Evolutionary conservation across 2,329 filamentous ascomycete species (phyloP), one percentile per base, ranked within the genome.

Genomic region (Neonectria punicea): DNA sequence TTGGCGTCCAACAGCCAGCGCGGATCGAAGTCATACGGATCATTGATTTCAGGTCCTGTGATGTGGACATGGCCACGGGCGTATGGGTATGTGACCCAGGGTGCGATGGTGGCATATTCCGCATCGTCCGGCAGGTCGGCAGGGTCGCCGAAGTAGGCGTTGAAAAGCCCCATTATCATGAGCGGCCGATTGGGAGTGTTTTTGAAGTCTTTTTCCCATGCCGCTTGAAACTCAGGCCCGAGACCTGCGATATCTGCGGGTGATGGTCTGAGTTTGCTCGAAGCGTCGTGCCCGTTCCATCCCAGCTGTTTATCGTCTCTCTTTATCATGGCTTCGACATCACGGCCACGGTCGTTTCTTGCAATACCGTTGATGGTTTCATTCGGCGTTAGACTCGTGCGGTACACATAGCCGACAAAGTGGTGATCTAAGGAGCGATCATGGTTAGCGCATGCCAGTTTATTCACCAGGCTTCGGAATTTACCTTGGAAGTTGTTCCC

Each of bases 41-140:
- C 82, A 13, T 77, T 70, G 3, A 82, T 65, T 0, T 77, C 70
- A 3, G 80, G 75, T 0, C 81, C 80, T 0, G 81, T 84, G 70
- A 91, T 89, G 77, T 91, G 89, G 58, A 91, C 81, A 61, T 83
- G 82, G 2, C 89, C 89, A 0, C 88, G 85, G 1, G 87, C 90
- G 73, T 85, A 88, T 0, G 73, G 73, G 16, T 75, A 73, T 1
- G 82, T 76, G 0, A 71, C 73, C 75, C 86, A 90, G 4, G 80
- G 80, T 0, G 80, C 84, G 16, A 84, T 74, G 0, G 83, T 83
- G 34, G 88, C 77, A 67, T 89, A 89, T 66, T 89, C 85, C 46
- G 69, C 75, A 0, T 70, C 67, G 32, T 36, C 0, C 77, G 76
- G 1, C 83, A 70, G 3, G 73, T 68, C 0, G 76, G 76, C 1